These are phyloP conservation scores for Suhomyces prunicola DNA, from an alignment of 805 yeast genomes.

Conservation along the genomic window DNA sequence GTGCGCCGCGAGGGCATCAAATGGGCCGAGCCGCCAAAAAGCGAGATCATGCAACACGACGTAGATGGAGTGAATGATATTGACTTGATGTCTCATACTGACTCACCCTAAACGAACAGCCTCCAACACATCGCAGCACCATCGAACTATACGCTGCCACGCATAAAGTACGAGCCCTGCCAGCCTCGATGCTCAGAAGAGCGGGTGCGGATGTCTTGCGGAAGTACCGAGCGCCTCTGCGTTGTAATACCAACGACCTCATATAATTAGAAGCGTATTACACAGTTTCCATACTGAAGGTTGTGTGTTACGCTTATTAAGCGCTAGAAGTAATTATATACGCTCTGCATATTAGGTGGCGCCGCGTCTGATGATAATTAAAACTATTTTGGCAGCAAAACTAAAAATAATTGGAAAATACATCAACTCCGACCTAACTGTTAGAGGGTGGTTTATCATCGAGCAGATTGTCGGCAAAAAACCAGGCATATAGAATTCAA, in stretches of 20 bases:
- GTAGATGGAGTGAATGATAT: not conserved
- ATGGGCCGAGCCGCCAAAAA: not conserved
- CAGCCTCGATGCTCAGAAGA: not conserved
- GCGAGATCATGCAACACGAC: not conserved
- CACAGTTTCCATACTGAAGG: not conserved
- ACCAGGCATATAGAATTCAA: not conserved
- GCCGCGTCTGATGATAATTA: not conserved
- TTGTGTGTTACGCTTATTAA: not conserved
- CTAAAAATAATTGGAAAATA: not conserved
- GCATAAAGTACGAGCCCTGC: not conserved
- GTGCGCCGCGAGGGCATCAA: not conserved
- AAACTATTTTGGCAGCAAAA: not conserved
- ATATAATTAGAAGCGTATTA: not conserved
- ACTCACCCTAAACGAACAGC: not conserved
- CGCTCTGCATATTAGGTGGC: not conserved
- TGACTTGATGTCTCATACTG: no score
- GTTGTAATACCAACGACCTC: not conserved
- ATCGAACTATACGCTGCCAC: not conserved
- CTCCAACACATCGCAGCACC: not conserved
- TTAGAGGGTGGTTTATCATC: no score
- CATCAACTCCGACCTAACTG: not conserved
- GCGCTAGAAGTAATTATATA: not conserved
- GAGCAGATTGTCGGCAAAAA: no score
- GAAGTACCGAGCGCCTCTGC: not conserved
- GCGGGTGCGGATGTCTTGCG: not conserved